Evolutionary conservation across 2,329 filamentous ascomycete genomes (phyloP).

Genomic region (Botrytis aclada): DNA sequence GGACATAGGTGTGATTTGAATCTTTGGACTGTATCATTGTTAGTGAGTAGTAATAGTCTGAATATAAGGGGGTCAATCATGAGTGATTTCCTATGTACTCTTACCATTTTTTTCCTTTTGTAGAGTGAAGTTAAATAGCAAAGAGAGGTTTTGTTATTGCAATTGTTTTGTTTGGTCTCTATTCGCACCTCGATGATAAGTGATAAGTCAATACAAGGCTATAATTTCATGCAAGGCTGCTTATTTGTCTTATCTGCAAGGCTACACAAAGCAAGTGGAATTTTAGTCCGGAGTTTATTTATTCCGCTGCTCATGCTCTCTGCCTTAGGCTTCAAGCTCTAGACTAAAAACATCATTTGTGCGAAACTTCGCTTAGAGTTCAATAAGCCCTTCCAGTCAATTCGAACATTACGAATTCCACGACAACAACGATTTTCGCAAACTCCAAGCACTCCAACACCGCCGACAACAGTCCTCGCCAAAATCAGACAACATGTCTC

Average conservation of each 20-base stretch:
- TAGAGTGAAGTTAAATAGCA: not conserved
- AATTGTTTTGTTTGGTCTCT: not conserved
- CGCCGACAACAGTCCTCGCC: constrained; percentile 31
- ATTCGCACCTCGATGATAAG: not conserved
- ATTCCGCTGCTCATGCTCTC: accelerated
- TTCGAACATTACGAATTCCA: constrained; percentile 6
- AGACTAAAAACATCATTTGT: constrained; percentile 13
- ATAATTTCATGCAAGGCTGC: not conserved
- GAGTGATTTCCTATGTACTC: not conserved
- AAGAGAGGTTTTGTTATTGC: not conserved
- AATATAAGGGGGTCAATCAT: not conserved
- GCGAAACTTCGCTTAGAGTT: constrained; percentile 17
- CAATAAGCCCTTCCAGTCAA: constrained; percentile 14
- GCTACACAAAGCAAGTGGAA: not conserved
- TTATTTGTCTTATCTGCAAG: not conserved
- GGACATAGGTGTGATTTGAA: constrained; percentile 69
- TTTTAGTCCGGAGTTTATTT: not conserved
- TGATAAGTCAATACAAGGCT: not conserved
- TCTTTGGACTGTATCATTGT: constrained; percentile 53
- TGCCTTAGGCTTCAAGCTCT: not conserved
- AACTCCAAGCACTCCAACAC: constrained; percentile 17
- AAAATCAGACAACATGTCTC: constrained; percentile 58
- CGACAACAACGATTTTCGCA: constrained; percentile 11
- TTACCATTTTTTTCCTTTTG: constrained; percentile 7
- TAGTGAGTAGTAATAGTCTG: not conserved